Evolutionary conservation across 208 protist species (phyloP).

Genomic region (Crithidia brevicula): DNA sequence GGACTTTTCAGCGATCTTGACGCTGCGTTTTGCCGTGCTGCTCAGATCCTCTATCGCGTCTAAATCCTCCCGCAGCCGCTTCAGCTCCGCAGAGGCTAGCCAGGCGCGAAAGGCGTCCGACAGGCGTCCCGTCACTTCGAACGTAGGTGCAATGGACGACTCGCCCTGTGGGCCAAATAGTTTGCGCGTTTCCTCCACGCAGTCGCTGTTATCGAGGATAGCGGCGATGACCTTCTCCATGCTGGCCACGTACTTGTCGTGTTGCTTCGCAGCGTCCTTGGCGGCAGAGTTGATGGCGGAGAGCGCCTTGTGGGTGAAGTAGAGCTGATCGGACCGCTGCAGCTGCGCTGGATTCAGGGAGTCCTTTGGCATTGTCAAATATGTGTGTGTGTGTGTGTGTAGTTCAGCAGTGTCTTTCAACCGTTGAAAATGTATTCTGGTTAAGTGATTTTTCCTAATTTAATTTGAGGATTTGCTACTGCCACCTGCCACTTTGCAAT

Average conservation of each 20-base stretch:
- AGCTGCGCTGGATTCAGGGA: not conserved
- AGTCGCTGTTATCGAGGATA: slow-evolving; percentile 1
- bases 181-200: slow-evolving; percentile 1
- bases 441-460: no score
- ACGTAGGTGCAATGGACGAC: not conserved
- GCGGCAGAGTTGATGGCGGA: not conserved
- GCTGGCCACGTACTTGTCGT: slow-evolving; percentile 4
- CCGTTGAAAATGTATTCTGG: no score
- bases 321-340: slow-evolving; percentile 5
- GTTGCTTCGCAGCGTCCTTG: not conserved
- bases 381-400: no score
- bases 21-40: slow-evolving; percentile 1
- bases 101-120: not conserved
- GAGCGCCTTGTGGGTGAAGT: slow-evolving; percentile 8
- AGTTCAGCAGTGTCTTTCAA: no score
- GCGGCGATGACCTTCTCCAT: not conserved
- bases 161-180: not conserved
- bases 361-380: not conserved
- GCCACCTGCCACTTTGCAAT: no score
- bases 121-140: not conserved
- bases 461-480: no score
- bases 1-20: not conserved
- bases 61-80: not conserved
- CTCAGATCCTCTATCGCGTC: not conserved
- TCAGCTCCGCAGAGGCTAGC: not conserved